These are phyloP conservation scores for Zygnema cylindricum DNA, from an alignment of 139 green algal genomes.

Conservation along the genomic window DNA sequence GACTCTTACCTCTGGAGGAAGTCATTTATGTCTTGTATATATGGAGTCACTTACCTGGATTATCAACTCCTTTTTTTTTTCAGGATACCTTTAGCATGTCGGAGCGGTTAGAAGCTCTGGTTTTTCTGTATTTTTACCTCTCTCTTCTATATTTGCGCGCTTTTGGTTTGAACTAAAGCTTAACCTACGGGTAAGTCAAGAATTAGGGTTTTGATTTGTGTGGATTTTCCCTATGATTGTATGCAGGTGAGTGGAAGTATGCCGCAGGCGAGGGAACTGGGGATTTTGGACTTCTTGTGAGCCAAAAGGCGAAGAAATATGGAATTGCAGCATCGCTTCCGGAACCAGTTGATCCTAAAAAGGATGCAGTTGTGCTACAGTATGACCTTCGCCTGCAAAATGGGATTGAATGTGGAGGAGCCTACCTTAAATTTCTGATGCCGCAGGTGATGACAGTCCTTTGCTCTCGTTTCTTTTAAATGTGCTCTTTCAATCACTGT, in stretches of 20 bases:
- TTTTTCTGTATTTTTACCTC: background rate
- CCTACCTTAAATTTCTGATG: constrained; percentile 90
- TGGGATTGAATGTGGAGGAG: constrained; percentile 79
- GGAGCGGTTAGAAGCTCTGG: too few relatives aligned
- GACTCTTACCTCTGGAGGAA: too few relatives aligned
- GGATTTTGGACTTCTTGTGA: constrained; percentile 69
- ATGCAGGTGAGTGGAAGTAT: constrained; percentile 46
- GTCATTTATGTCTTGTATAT: too few relatives aligned
- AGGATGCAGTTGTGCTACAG: constrained; percentile 73
- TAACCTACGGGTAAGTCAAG: too few relatives aligned
- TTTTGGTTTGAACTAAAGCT: too few relatives aligned
- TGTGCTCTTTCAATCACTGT: too few relatives aligned
- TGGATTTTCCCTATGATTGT: constrained; percentile 12
- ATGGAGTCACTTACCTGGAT: too few relatives aligned
- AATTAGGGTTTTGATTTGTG: background rate
- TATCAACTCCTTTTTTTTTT: too few relatives aligned
- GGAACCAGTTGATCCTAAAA: constrained; percentile 65
- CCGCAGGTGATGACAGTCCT: constrained; percentile 64
- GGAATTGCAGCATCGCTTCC: constrained; percentile 72
- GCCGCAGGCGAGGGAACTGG: constrained; percentile 13
- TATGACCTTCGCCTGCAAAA: constrained; percentile 82
- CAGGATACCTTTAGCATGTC: too few relatives aligned
- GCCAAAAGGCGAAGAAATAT: constrained; percentile 80
- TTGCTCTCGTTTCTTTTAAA: too few relatives aligned
- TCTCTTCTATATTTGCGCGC: background rate